Conservation (phyloP, 768 basidiomycete genomes). For the Mycena olivaceomarginata region DNA sequence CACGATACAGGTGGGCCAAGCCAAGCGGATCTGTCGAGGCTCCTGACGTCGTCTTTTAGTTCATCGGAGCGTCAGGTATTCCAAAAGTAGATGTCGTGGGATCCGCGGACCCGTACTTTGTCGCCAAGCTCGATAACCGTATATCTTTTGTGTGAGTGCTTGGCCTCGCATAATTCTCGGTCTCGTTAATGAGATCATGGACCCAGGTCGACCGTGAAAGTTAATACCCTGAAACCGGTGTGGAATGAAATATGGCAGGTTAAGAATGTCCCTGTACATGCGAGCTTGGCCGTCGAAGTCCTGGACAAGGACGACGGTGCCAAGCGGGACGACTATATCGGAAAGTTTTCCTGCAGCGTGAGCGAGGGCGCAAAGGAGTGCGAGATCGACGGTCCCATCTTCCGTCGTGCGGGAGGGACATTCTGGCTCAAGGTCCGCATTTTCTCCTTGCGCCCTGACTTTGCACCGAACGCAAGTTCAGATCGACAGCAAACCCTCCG, state of each 20-base stretch:
- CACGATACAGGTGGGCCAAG: slow-evolving; percentile 68
- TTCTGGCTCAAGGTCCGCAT: slow-evolving; percentile 80
- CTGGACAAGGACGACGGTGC: slow-evolving; percentile 80
- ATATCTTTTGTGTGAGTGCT: slow-evolving; percentile 79
- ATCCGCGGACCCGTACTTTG: slow-evolving; percentile 82
- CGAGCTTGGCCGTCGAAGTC: slow-evolving; percentile 76
- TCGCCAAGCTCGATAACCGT: slow-evolving; percentile 77
- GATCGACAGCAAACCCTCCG: slow-evolving; percentile 74
- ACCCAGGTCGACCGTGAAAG: slow-evolving; percentile 75
- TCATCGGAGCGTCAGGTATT: slow-evolving; percentile 82
- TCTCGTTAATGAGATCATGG: slow-evolving; percentile 6
- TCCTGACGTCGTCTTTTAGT: slow-evolving; percentile 57
- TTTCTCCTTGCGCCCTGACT: background rate
- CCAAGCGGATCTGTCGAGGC: background rate
- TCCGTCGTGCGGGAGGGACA: slow-evolving; percentile 71
- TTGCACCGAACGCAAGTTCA: slow-evolving; percentile 47
- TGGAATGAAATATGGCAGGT: slow-evolving; percentile 88
- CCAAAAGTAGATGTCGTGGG: slow-evolving; percentile 84
- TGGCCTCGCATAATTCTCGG: slow-evolving; percentile 62
- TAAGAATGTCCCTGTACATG: slow-evolving; percentile 83
- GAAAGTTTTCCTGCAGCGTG: slow-evolving; percentile 74
- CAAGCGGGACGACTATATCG: slow-evolving; percentile 78
- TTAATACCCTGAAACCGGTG: slow-evolving; percentile 74
- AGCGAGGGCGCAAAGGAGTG: slow-evolving; percentile 76
- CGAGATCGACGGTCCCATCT: slow-evolving; percentile 74